Evolutionary conservation across 1,284 basidiomycete genomes (phyloP).

Genomic region (Melampsora allii-populina): DNA sequence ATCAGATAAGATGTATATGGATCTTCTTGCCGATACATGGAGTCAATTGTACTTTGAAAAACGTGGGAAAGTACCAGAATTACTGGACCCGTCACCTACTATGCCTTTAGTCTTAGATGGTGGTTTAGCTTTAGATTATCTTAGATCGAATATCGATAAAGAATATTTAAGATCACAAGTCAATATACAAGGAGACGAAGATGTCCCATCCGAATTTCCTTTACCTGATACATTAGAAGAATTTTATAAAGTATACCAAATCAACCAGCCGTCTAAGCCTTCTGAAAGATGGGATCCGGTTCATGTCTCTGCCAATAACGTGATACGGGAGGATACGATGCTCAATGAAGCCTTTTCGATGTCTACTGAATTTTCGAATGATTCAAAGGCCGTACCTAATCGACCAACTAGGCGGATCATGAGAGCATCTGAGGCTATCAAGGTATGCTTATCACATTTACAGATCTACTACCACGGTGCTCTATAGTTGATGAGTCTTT

Average conservation of each 20-base stretch:
- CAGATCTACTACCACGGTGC: not conserved
- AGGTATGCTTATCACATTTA: constrained; percentile 13
- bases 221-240: constrained; percentile 22
- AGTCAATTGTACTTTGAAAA: constrained; percentile 39
- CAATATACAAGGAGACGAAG: constrained; percentile 9
- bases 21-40: constrained; percentile 42
- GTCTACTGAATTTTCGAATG: not conserved
- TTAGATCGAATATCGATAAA: constrained; percentile 41
- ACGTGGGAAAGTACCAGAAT: constrained; percentile 37
- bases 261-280: constrained; percentile 7
- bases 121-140: constrained; percentile 29
- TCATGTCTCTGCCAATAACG: constrained; percentile 12
- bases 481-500: not conserved
- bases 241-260: constrained; percentile 11
- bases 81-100: constrained; percentile 21
- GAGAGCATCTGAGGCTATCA: constrained; percentile 37
- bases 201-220: not conserved
- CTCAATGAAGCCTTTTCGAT: constrained; percentile 21
- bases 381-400: not conserved
- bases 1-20: constrained; percentile 34
- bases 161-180: constrained; percentile 28
- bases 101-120: constrained; percentile 18
- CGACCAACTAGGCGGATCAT: constrained; percentile 11
- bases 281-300: constrained; percentile 37
- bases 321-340: constrained; percentile 14